phyloP scores from a whole-genome alignment of 2,329 filamentous ascomycete genomes.

The Beauveria sp. region DNA sequence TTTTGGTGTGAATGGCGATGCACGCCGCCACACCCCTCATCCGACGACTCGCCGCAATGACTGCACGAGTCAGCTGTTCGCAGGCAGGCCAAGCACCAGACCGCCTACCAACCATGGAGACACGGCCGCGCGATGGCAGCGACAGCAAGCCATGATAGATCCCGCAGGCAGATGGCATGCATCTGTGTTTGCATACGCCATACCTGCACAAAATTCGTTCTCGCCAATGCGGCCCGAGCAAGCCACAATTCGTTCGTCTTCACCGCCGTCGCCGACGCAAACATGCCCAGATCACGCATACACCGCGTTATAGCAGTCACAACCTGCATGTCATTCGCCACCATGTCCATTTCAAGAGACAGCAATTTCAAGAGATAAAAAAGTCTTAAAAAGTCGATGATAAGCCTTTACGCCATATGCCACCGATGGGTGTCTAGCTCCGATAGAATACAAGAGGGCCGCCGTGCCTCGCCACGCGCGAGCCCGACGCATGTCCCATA shows the following conservation, averaged over 20 bases:
- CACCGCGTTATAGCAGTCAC: no score
- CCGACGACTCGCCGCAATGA: neutral
- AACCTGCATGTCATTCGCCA: no score
- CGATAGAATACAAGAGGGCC: slow-evolving; percentile 6
- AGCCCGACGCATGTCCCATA: neutral
- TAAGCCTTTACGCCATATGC: neutral
- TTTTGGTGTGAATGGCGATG: neutral
- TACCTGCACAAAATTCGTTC: no score
- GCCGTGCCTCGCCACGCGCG: neutral
- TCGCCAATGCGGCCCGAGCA: no score
- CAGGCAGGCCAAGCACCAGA: neutral
- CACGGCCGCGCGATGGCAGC: neutral
- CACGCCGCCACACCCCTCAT: neutral
- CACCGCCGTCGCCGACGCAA: no score
- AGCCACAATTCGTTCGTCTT: no score
- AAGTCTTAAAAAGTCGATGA: no score
- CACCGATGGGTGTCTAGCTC: slow-evolving; percentile 7
- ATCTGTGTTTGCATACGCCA: neutral
- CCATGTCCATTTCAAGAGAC: neutral
- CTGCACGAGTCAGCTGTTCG: slow-evolving; percentile 9
- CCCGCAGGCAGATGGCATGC: neutral
- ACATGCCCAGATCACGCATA: no score
- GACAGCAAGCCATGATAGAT: neutral
- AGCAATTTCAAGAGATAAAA: no score
- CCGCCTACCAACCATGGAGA: neutral